phyloP scores from a whole-genome alignment of 1,284 basidiomycete genomes.

The Singerocomus rubriflavus region DNA sequence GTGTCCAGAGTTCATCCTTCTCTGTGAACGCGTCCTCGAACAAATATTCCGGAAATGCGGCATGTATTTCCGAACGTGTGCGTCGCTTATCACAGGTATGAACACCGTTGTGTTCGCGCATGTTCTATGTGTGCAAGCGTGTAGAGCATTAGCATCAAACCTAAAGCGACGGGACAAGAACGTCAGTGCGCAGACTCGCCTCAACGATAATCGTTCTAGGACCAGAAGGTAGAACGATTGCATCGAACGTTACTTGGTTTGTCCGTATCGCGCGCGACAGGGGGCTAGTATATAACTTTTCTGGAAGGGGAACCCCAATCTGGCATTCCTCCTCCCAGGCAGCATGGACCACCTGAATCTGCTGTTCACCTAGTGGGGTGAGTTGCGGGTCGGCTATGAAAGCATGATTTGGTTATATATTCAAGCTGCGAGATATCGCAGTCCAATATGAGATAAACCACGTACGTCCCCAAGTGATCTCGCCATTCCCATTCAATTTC shows the following conservation, averaged over 20 bases:
- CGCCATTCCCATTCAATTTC: constrained; percentile 64
- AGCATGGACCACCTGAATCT: constrained; percentile 54
- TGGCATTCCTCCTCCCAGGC: constrained; percentile 60
- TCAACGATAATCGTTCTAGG: constrained; percentile 46
- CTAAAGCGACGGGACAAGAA: not conserved
- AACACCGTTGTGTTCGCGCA: constrained; percentile 65
- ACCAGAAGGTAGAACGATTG: constrained; percentile 29
- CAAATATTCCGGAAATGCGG: constrained; percentile 56
- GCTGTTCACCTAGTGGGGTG: constrained; percentile 60
- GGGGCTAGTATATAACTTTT: constrained; percentile 68
- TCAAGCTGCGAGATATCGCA: too few species aligned
- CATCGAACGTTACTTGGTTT: constrained; percentile 60
- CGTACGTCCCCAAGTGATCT: constrained; percentile 78
- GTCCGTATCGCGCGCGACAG: constrained; percentile 73
- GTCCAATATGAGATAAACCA: constrained; percentile 13
- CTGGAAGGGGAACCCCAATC: constrained; percentile 56
- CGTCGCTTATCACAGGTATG: constrained; percentile 75
- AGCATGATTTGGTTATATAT: not conserved
- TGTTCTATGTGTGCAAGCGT: constrained; percentile 41
- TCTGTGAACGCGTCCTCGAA: constrained; percentile 73
- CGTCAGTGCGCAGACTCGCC: constrained; percentile 31
- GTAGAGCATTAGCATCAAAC: not conserved
- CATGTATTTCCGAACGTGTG: constrained; percentile 50
- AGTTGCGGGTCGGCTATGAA: constrained; percentile 69
- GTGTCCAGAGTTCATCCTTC: constrained; percentile 66